Base-by-base conservation (phyloP, 345 rosid genomes). In the Eucalyptus camaldulensis region DNA sequence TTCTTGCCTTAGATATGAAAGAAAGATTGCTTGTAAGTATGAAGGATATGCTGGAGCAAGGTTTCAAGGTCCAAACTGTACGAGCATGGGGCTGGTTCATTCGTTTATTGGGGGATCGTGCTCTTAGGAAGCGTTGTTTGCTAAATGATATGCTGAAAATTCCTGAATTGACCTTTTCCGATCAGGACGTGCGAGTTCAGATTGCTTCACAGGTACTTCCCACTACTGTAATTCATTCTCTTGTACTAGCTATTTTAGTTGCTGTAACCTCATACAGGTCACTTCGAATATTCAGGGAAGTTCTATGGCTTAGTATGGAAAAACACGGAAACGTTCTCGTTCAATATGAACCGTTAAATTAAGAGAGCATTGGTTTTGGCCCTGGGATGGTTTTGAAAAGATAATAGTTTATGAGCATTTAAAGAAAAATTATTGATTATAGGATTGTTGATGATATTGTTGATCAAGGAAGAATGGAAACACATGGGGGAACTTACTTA, bases 51-150 rank as follows among this genome's bases (percentile, higher is more conserved):
- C 89, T 92, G 69, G 93, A 92, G 88, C 93, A 90, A 87, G 93
- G 95, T 54, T 87, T 90, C 92, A 94, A 93, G 91, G 83, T 94
- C 88, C 94, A 93, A 91, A 60, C 92, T 67, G 33, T 95, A 87
- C 95, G 90, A 90, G 95, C 96, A 31, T 95, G 96, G 97, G 92
- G 95, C 62, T 94, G 97, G 95, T 93, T 91, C 88, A 92, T 95
- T 62, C 89, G 93, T 60, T 86, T 95, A 56, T 88, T 92, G 49
- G 96, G 95, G 86, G 90, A 90, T 88, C 90, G 86, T 49, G 94
- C 91, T 85, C 49, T 88, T 88, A 93, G 92, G 89, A 90, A 91
- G 29, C 92, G 94, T 91, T 91, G 88, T 87, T 88, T 94, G 76
- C 83, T 92, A 24, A 95, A 95, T 86, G 92, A 93, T 69, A 92